Evolutionary conservation across 352 stramenopile genomes (phyloP).

Genomic region (Globisporangium uncinulatum): DNA sequence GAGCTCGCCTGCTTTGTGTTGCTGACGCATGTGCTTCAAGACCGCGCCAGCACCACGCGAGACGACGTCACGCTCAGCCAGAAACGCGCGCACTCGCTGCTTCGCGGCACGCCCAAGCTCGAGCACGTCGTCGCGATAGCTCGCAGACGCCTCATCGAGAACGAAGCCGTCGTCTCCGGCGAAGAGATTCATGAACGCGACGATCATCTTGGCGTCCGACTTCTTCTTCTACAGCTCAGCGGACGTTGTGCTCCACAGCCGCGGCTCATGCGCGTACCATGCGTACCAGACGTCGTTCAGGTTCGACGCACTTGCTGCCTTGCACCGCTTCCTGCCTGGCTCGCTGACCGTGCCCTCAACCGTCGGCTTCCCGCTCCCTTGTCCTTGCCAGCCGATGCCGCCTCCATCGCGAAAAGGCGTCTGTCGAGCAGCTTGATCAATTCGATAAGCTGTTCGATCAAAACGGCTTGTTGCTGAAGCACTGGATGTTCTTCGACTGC

Average conservation of each 20-base stretch:
- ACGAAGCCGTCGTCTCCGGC: background rate
- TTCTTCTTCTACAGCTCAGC: background rate
- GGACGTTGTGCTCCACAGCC: background rate
- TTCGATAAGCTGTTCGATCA: too few relatives aligned
- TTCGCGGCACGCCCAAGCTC: background rate
- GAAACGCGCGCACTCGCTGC: background rate
- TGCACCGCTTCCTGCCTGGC: background rate
- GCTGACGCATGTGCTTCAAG: background rate
- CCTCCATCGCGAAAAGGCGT: background rate
- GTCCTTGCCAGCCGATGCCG: background rate
- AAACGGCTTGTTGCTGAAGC: too few relatives aligned
- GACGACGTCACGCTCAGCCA: background rate
- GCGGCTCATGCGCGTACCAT: background rate
- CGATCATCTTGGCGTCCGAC: constrained; percentile 1
- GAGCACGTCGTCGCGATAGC: background rate
- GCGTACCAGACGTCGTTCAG: background rate
- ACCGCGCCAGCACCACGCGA: background rate
- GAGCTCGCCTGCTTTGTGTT: background rate
- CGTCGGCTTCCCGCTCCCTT: too few relatives aligned
- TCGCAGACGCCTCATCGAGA: background rate
- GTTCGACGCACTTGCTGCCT: background rate
- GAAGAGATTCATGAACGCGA: constrained; percentile 2
- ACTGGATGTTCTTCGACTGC: too few relatives aligned
- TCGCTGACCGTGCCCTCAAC: background rate
- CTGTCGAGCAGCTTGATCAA: background rate